These are phyloP conservation scores for Pyrus bretschneideri DNA, from an alignment of 306 rosid species.

Conservation along the genomic window DNA sequence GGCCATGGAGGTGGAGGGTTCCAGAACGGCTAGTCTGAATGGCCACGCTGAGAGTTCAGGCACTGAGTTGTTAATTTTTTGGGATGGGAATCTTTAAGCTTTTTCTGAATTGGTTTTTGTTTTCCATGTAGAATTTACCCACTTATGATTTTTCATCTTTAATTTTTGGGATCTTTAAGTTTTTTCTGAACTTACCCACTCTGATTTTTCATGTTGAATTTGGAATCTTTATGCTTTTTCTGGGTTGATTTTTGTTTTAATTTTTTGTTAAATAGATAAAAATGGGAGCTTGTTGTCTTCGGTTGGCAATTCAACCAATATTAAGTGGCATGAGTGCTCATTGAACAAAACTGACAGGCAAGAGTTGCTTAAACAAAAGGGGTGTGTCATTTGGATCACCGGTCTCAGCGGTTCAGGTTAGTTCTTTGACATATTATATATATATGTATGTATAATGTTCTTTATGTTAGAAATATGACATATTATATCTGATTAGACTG, in stretches of 20 bases:
- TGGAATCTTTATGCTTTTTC: background rate
- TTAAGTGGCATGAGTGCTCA: conserved; percentile 62
- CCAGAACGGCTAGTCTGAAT: conserved; percentile 26
- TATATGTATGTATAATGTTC: background rate
- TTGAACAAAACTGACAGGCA: conserved; percentile 46
- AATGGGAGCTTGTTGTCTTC: conserved; percentile 31
- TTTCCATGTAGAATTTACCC: background rate
- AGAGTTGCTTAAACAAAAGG: conserved; percentile 53
- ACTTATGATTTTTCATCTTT: background rate
- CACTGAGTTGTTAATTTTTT: background rate
- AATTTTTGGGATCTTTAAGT: background rate
- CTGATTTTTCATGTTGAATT: background rate
- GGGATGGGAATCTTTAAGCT: too few relatives aligned
- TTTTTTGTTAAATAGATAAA: conserved; percentile 29
- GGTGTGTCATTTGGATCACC: conserved; percentile 72
- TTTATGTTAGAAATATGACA: background rate
- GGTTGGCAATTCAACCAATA: conserved; percentile 56
- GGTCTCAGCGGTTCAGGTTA: conserved; percentile 82
- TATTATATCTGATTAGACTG: background rate
- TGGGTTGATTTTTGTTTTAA: background rate
- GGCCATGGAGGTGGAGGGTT: conserved; percentile 43
- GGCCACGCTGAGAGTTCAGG: conserved; percentile 36
- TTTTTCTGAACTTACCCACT: background rate
- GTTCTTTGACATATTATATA: too few relatives aligned
- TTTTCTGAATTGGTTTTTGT: background rate